Evolutionary conservation across 2,329 filamentous ascomycete species (phyloP), one percentile per base, ranked within the genome.

Genomic region (Ambrosiella xylebori): DNA sequence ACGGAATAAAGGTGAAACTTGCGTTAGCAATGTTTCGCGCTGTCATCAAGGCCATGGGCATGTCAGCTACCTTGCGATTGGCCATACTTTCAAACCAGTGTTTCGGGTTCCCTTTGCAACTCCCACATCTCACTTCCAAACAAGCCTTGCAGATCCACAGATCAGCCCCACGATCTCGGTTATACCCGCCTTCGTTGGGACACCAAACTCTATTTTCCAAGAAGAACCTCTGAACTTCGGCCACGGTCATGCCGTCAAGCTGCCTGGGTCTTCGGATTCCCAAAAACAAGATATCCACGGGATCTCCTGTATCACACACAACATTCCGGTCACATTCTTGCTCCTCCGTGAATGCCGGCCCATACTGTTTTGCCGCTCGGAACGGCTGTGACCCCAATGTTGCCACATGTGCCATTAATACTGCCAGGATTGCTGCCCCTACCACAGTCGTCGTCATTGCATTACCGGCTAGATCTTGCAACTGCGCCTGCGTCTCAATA

Each of bases 391-490:
- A 27, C 9, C 3, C 7, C 1, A 39, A 38, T 12, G 38, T 36
- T 36, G 7, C 51, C n/a, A 15, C 51, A 19, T 38, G 35, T n/a
- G 67, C 60, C 53, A 81, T 74, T 1, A 90, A 66, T 0, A 79
- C 75, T 1, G 79, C 71, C 1, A 87, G 64, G 1, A 86, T 74
- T 0, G 78, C 77, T 1, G 77, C 73, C 2, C 82, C 84, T 8
- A 89, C 79, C 0, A 88, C 83, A 0, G 86, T 85, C 0, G 80
- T 80, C 0, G 78, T 81, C 86, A 91, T 91, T 0, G 86, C 86
- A 66, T 93, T 91, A 0, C 86, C 86, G 1, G 84, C 85, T 1
- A 91, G 70, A 62, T 88, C 80, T 61, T 83, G 79, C 1, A 87
- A 71, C 15, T 89, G 71, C 1, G 70, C 67, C 52, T 82, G 73